Conservation (phyloP, 352 stramenopile species). For the Pseudoperonospora humuli region DNA sequence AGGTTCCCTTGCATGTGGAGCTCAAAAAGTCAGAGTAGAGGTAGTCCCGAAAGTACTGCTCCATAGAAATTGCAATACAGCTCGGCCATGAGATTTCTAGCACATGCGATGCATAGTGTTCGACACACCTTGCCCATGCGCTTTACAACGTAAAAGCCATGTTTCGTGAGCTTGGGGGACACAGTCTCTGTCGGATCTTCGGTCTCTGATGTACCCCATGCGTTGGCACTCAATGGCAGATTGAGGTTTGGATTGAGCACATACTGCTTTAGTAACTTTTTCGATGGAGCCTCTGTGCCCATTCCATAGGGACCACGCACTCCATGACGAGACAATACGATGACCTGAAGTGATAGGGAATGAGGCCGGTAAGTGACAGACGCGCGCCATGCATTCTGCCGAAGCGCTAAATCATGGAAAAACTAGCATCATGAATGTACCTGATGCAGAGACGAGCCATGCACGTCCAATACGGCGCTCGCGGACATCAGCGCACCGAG, state of each 20-base stretch:
- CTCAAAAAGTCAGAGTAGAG: slow-evolving; percentile 58
- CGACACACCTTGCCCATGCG: slow-evolving; percentile 54
- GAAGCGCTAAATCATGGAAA: background rate
- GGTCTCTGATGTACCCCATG: slow-evolving; percentile 61
- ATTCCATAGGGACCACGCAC: slow-evolving; percentile 69
- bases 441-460: slow-evolving; percentile 24
- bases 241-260: slow-evolving; percentile 50
- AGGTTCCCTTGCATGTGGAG: slow-evolving; percentile 43
- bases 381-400: slow-evolving; percentile 6
- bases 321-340: slow-evolving; percentile 64
- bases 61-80: slow-evolving; percentile 4
- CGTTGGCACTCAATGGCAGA: slow-evolving; percentile 41
- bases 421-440: slow-evolving; percentile 4
- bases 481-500: background rate
- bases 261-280: slow-evolving; percentile 50
- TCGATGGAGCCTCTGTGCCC: slow-evolving; percentile 35
- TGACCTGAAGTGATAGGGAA: slow-evolving; percentile 26
- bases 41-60: slow-evolving; percentile 63
- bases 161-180: slow-evolving; percentile 72
- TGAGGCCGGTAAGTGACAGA: slow-evolving; percentile 2
- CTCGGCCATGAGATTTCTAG: background rate
- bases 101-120: too few relatives aligned
- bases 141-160: slow-evolving; percentile 54
- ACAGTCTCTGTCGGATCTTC: slow-evolving; percentile 56
- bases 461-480: slow-evolving; percentile 1